phyloP scores from a whole-genome alignment of 2,329 filamentous ascomycete genomes.

The Ophiostoma australiae region DNA sequence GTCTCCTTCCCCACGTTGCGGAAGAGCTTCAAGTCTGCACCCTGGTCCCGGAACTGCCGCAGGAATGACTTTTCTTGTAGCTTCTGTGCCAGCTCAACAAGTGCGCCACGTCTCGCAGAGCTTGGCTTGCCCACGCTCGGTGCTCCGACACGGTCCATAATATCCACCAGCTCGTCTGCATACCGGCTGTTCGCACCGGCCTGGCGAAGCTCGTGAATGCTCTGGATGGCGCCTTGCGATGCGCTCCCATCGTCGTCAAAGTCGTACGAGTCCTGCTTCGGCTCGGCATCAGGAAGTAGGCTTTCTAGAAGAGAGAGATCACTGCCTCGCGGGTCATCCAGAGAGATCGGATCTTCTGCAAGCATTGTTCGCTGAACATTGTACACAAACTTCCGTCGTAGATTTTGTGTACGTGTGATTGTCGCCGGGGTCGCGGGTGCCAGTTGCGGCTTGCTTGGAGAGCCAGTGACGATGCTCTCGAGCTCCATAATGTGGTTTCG shows the following conservation, averaged over 20 bases:
- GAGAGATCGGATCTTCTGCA: slow-evolving; percentile 32
- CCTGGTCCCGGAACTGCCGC: slow-evolving; percentile 67
- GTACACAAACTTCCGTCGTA: slow-evolving; percentile 38
- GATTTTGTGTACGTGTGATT: slow-evolving; percentile 21
- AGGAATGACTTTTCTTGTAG: slow-evolving; percentile 59
- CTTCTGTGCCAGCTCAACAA: slow-evolving; percentile 57
- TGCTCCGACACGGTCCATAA: slow-evolving; percentile 55
- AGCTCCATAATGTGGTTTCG: slow-evolving; percentile 21
- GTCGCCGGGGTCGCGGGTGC: slow-evolving; percentile 26
- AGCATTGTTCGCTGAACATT: slow-evolving; percentile 38
- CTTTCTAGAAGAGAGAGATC: slow-evolving; percentile 30
- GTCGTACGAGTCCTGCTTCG: slow-evolving; percentile 31
- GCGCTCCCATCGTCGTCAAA: slow-evolving; percentile 44
- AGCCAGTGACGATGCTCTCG: slow-evolving; percentile 25
- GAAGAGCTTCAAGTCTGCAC: slow-evolving; percentile 64
- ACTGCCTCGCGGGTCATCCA: slow-evolving; percentile 26
- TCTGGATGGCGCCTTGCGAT: slow-evolving; percentile 51
- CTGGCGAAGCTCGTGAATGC: slow-evolving; percentile 61
- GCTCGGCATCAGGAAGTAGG: slow-evolving; percentile 29
- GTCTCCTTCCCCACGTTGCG: slow-evolving; percentile 54
- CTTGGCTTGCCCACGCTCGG: slow-evolving; percentile 42
- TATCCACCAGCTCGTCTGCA: slow-evolving; percentile 60
- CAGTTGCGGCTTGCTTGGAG: slow-evolving; percentile 22
- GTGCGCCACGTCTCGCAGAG: slow-evolving; percentile 52
- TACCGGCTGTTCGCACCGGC: slow-evolving; percentile 63